Evolutionary conservation across 805 yeast genomes (phyloP).

Genomic region (Candida glaebosa): DNA sequence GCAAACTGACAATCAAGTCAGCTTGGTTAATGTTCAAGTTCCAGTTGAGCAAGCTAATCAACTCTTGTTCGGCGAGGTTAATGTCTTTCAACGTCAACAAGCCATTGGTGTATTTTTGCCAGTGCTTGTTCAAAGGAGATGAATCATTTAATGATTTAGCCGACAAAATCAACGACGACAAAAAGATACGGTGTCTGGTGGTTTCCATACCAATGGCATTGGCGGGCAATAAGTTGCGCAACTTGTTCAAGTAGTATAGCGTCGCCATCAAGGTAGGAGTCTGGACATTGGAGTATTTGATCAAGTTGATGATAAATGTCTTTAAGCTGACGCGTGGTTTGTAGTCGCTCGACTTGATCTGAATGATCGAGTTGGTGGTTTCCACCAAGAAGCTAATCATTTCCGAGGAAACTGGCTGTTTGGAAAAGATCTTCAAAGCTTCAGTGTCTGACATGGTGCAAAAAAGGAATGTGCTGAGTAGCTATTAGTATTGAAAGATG

Average conservation of each 20-base stretch:
- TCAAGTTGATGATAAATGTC: conserved; percentile 67
- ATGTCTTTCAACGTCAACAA: conserved; percentile 73
- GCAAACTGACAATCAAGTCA: conserved; percentile 66
- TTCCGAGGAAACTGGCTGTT: conserved; percentile 53
- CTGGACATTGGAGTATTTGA: conserved; percentile 84
- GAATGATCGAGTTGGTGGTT: conserved; percentile 56
- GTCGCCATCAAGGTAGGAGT: conserved; percentile 95
- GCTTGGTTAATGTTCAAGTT: conserved; percentile 65
- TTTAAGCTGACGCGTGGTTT: conserved; percentile 28
- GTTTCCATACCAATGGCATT: conserved; percentile 90
- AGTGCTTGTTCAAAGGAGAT: conserved; percentile 91
- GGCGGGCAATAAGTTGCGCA: conserved; percentile 75
- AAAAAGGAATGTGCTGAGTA: neutral
- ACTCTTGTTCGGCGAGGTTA: conserved; percentile 87
- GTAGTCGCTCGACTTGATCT: conserved; percentile 26
- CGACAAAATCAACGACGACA: conserved; percentile 85
- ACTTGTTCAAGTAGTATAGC: conserved; percentile 73
- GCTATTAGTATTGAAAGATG: no score
- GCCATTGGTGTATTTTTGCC: conserved; percentile 92
- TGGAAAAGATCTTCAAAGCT: conserved; percentile 52
- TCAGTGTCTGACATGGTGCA: conserved; percentile 31
- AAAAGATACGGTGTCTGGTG: conserved; percentile 87
- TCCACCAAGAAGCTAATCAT: conserved; percentile 58
- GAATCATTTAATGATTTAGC: conserved; percentile 93
- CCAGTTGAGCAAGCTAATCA: conserved; percentile 83